These are phyloP conservation scores for Polytolypa hystricis DNA, from an alignment of 2,329 filamentous ascomycete species.

Conservation along the genomic window DNA sequence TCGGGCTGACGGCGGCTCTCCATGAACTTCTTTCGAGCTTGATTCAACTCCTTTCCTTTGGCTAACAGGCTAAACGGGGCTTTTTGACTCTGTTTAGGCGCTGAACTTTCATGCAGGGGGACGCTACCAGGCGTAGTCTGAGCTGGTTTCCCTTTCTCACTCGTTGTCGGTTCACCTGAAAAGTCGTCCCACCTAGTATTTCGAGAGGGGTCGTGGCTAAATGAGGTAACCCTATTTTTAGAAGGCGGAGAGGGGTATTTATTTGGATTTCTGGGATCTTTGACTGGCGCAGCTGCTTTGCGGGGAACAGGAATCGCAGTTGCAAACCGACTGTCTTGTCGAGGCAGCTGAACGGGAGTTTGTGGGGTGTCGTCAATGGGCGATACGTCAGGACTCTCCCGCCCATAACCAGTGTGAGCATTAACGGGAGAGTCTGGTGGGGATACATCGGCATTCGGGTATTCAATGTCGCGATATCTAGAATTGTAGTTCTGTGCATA, in stretches of 20 bases:
- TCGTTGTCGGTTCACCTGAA: slow-evolving; percentile 55
- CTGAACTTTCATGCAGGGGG: slow-evolving; percentile 18
- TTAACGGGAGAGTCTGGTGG: slow-evolving; percentile 34
- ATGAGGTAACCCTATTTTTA: slow-evolving; percentile 12
- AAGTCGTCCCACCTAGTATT: slow-evolving; percentile 50
- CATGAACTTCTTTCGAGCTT: slow-evolving; percentile 24
- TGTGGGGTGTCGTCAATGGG: slow-evolving; percentile 26
- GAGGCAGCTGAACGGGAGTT: slow-evolving; percentile 11
- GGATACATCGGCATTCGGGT: slow-evolving; percentile 34
- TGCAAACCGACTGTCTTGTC: slow-evolving; percentile 14
- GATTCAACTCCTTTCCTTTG: slow-evolving; percentile 28
- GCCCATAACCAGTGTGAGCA: slow-evolving; percentile 11
- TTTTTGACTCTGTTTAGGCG: slow-evolving; percentile 19
- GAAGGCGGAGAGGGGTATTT: slow-evolving; percentile 8
- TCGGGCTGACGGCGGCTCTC: slow-evolving; percentile 24
- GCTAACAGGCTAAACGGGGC: slow-evolving; percentile 19
- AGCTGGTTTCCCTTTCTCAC: slow-evolving; percentile 43
- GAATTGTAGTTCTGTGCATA: slow-evolving; percentile 6
- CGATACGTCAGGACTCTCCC: slow-evolving; percentile 28
- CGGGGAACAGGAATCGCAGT: slow-evolving; percentile 21
- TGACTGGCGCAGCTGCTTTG: slow-evolving; percentile 16
- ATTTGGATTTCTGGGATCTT: slow-evolving; percentile 2
- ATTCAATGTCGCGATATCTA: slow-evolving; percentile 14
- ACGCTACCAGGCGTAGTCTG: slow-evolving; percentile 43
- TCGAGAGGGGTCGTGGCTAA: slow-evolving; percentile 8